Percentiles rank a stretch among this genome's conserved stretches.
These are phyloP conservation scores for Hordeum marinum DNA, from an alignment of 176 grass and related monocot species.

Conservation along the genomic window DNA sequence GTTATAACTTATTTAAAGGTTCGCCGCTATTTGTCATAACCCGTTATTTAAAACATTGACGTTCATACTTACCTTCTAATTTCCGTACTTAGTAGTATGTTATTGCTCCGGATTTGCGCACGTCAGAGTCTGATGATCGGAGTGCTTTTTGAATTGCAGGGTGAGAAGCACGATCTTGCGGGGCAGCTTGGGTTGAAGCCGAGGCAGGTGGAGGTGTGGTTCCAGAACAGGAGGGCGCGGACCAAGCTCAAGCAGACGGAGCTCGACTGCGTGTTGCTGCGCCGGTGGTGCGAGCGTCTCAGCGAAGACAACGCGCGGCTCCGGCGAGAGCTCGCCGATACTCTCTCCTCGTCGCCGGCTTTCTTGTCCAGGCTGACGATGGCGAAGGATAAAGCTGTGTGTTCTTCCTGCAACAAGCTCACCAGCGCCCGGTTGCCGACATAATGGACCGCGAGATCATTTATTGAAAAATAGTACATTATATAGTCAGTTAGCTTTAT, in stretches of 20 bases:
- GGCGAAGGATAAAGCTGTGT: neutral
- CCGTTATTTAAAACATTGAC: no score
- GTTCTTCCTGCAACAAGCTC: neutral
- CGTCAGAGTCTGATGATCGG: neutral
- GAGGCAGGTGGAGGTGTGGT: constrained; percentile 60
- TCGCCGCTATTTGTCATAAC: no score
- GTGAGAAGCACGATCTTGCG: constrained; percentile 39
- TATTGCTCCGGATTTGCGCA: neutral
- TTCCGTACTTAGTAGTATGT: no score
- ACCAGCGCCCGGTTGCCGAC: neutral
- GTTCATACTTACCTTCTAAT: neutral
- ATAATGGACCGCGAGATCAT: neutral
- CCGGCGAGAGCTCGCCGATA: constrained; percentile 22
- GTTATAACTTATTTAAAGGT: no score
- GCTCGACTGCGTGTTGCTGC: constrained; percentile 48
- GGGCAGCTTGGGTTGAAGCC: constrained; percentile 2
- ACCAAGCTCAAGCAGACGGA: constrained; percentile 69
- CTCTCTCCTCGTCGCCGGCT: neutral
- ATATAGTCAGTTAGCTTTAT: no score
- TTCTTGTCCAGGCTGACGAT: neutral
- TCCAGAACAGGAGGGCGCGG: constrained; percentile 43
- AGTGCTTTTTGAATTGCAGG: constrained; percentile 4
- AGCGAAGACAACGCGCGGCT: constrained; percentile 48
- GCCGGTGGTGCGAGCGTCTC: constrained; percentile 43
- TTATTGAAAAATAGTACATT: neutral